Evolutionary conservation across 495 filamentous ascomycete species (phyloP).

Genomic region (Talaromyces ruber): DNA sequence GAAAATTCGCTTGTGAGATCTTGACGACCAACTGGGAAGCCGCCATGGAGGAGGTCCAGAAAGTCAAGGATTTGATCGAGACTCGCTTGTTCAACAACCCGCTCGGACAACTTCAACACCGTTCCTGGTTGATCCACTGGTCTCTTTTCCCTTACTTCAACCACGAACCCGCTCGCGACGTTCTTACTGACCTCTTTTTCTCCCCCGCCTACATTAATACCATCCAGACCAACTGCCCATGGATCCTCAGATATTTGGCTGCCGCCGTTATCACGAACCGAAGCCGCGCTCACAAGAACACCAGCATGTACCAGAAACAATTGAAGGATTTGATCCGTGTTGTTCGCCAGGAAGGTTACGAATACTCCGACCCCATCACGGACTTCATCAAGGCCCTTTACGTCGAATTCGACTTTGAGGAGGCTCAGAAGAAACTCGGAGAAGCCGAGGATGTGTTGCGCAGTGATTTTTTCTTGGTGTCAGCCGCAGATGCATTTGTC

Average conservation of each 20-base stretch:
- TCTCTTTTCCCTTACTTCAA: slow-evolving; percentile 98
- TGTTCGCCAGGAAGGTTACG: slow-evolving; percentile 92
- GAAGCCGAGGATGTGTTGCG: slow-evolving; percentile 89
- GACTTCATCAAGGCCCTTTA: slow-evolving; percentile 94
- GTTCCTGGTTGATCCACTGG: slow-evolving; percentile 98
- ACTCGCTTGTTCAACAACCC: slow-evolving; percentile 90
- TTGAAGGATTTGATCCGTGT: slow-evolving; percentile 93
- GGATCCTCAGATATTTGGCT: slow-evolving; percentile 90
- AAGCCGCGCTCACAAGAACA: slow-evolving; percentile 67
- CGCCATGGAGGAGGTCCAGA: slow-evolving; percentile 91
- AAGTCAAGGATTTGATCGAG: slow-evolving; percentile 90
- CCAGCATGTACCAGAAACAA: slow-evolving; percentile 89
- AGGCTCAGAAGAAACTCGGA: slow-evolving; percentile 84
- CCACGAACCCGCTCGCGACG: slow-evolving; percentile 83
- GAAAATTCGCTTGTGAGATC: slow-evolving; percentile 90
- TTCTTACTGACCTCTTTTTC: slow-evolving; percentile 92
- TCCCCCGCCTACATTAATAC: slow-evolving; percentile 95
- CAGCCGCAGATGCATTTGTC: slow-evolving; percentile 79
- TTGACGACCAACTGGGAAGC: slow-evolving; percentile 87
- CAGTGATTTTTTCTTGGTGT: slow-evolving; percentile 90
- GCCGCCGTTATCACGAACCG: slow-evolving; percentile 96
- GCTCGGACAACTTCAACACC: slow-evolving; percentile 84
- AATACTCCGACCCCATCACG: slow-evolving; percentile 93
- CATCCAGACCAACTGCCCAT: slow-evolving; percentile 94
- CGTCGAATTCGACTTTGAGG: slow-evolving; percentile 97